Percentiles rank a stretch among this genome's conserved stretches.
Evolutionary conservation across 495 filamentous ascomycete species (phyloP).

Genomic region (Tuber indicum): DNA sequence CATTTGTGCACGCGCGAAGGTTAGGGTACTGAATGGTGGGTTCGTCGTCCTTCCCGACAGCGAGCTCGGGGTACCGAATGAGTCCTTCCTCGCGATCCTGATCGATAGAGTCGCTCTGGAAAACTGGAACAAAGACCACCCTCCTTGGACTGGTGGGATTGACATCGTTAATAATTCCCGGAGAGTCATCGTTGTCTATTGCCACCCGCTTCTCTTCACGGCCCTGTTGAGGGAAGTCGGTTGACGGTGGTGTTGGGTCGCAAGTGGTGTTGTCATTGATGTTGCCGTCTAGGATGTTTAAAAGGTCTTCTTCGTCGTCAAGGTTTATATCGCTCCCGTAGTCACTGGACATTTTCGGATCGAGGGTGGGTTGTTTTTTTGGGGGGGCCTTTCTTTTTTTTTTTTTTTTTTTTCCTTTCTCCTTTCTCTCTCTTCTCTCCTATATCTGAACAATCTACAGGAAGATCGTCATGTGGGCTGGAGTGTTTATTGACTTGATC

Average conservation of each 20-base stretch:
- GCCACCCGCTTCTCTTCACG: conserved; percentile 11
- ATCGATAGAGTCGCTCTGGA: not conserved
- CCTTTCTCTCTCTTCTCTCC: not conserved
- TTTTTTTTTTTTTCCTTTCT: not conserved
- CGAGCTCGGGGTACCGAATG: not conserved
- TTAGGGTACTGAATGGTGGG: not conserved
- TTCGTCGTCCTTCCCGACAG: conserved; percentile 1
- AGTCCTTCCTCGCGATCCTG: not conserved
- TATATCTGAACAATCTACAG: not conserved
- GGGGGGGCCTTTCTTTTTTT: too few species aligned
- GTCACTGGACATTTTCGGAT: conserved; percentile 32
- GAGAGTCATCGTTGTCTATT: conserved; percentile 4
- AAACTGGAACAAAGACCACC: not conserved
- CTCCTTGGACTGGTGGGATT: conserved; percentile 21
- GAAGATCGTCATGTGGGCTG: not conserved
- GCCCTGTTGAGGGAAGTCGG: not conserved
- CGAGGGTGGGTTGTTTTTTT: not conserved
- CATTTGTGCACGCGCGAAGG: conserved; percentile 33
- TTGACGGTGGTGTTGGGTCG: not conserved
- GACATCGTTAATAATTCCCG: conserved; percentile 20
- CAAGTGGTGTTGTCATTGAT: conserved; percentile 6
- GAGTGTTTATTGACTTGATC: not conserved
- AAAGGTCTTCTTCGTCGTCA: conserved; percentile 8
- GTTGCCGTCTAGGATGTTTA: conserved; percentile 28
- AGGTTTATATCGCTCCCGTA: conserved; percentile 45